phyloP scores from a whole-genome alignment of 2,329 filamentous ascomycete genomes.

The Cadophora malorum region DNA sequence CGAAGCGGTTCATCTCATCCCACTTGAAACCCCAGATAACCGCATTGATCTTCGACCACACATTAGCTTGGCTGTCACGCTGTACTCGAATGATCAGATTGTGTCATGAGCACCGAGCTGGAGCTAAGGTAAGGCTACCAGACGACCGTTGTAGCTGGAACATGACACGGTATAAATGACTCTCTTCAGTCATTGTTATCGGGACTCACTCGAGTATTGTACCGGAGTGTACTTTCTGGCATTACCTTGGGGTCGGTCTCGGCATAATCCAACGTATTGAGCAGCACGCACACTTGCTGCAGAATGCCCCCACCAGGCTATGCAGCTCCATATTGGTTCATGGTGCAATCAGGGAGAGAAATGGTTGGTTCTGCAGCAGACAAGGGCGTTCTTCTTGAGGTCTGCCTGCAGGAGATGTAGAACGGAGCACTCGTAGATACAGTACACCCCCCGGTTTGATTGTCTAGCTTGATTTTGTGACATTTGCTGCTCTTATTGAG shows the following conservation, averaged over 20 bases:
- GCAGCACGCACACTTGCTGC: background rate
- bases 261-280: conserved; percentile 2
- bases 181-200: no score
- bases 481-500: no score
- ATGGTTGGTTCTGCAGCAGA: background rate
- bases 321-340: conserved; percentile 13
- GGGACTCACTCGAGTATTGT: background rate
- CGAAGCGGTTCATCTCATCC: conserved; percentile 22
- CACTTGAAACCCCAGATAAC: conserved; percentile 13
- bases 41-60: conserved; percentile 14
- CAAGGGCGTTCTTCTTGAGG: background rate
- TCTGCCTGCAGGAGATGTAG: background rate
- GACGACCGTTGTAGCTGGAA: conserved; percentile 5
- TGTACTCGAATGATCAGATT: conserved; percentile 7
- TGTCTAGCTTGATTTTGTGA: no score
- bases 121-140: background rate
- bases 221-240: background rate
- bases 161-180: background rate
- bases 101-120: background rate
- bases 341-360: conserved; percentile 2
- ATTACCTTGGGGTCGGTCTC: conserved; percentile 5
- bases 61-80: conserved; percentile 6
- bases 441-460: no score
- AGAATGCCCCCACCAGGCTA: conserved; percentile 8
- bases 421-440: no score